These are phyloP conservation scores for Friedmanniomyces simplex DNA, from an alignment of 495 filamentous ascomycete species.

Conservation along the genomic window DNA sequence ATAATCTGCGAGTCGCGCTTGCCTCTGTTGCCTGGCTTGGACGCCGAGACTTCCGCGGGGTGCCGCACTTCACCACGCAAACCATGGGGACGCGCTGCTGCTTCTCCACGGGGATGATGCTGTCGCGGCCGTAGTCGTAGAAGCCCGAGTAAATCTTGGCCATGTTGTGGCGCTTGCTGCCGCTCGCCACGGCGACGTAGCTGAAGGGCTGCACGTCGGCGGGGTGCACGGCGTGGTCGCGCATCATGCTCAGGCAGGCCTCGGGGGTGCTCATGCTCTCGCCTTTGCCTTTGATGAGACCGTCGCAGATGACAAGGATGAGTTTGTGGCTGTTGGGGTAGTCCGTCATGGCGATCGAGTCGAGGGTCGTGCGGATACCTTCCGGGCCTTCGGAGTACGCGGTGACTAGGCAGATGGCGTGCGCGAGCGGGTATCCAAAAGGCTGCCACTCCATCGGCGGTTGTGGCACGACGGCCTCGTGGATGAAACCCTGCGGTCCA, in stretches of 20 bases:
- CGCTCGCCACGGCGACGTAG: conserved; percentile 92
- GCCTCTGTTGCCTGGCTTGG: conserved; percentile 92
- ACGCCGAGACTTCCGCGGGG: conserved; percentile 69
- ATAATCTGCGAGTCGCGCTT: conserved; percentile 99
- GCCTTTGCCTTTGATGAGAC: conserved; percentile 93
- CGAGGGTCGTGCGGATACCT: conserved; percentile 83
- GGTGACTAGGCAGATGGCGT: conserved; percentile 88
- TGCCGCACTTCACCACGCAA: conserved; percentile 91
- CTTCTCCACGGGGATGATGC: conserved; percentile 68
- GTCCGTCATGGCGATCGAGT: conserved; percentile 95
- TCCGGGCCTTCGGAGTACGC: conserved; percentile 95
- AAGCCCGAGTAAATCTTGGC: conserved; percentile 96
- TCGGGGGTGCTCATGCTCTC: conserved; percentile 84
- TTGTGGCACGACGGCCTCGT: conserved; percentile 91
- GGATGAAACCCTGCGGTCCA: conserved; percentile 88
- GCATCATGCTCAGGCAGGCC: conserved; percentile 86
- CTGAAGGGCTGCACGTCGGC: conserved; percentile 81
- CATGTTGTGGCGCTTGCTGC: conserved; percentile 98
- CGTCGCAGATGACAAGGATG: conserved; percentile 92
- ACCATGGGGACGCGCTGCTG: conserved; percentile 99
- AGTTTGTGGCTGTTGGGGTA: conserved; percentile 98
- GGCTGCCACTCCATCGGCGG: conserved; percentile 97
- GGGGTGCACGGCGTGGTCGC: conserved; percentile 67
- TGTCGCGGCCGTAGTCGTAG: conserved; percentile 86
- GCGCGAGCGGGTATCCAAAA: conserved; percentile 88